phyloP scores from a whole-genome alignment of 768 basidiomycete genomes.

The Sutorius australiensis region DNA sequence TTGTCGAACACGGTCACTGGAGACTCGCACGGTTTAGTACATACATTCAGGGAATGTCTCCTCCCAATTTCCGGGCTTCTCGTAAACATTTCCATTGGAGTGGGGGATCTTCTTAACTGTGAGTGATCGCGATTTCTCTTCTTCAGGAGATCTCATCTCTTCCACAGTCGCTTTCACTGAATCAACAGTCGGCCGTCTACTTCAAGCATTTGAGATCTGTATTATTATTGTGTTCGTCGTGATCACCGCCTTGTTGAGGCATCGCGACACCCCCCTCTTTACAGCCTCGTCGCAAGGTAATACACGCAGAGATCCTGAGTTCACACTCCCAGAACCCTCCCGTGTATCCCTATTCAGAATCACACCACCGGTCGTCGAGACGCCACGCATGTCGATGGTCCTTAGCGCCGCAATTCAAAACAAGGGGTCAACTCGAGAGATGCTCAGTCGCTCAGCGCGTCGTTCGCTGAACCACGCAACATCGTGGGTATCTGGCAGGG shows the following conservation, averaged over 20 bases:
- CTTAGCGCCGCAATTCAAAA: slow-evolving; percentile 2
- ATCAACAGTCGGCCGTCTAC: slow-evolving; percentile 61
- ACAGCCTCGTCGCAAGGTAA: neutral
- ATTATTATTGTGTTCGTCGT: slow-evolving; percentile 57
- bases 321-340: slow-evolving; percentile 23
- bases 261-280: slow-evolving; percentile 8
- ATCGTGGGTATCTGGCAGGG: slow-evolving; percentile 37
- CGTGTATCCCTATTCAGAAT: slow-evolving; percentile 27
- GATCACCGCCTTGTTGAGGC: slow-evolving; percentile 39
- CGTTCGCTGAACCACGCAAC: slow-evolving; percentile 31
- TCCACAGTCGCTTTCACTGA: slow-evolving; percentile 64
- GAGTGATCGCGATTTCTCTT: slow-evolving; percentile 29
- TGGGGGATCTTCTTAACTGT: slow-evolving; percentile 59
- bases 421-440: slow-evolving; percentile 10
- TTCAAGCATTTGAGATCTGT: slow-evolving; percentile 61
- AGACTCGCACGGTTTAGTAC: slow-evolving; percentile 39
- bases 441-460: slow-evolving; percentile 13
- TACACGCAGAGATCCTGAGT: neutral
- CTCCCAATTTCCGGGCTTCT: slow-evolving; percentile 50
- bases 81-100: slow-evolving; percentile 48
- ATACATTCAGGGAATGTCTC: slow-evolving; percentile 43
- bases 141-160: slow-evolving; percentile 9
- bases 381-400: slow-evolving; percentile 25
- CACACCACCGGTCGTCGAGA: slow-evolving; percentile 19
- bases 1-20: slow-evolving; percentile 49